These are phyloP conservation scores for Populus euphratica DNA, from an alignment of 345 rosid species.

Conservation along the genomic window DNA sequence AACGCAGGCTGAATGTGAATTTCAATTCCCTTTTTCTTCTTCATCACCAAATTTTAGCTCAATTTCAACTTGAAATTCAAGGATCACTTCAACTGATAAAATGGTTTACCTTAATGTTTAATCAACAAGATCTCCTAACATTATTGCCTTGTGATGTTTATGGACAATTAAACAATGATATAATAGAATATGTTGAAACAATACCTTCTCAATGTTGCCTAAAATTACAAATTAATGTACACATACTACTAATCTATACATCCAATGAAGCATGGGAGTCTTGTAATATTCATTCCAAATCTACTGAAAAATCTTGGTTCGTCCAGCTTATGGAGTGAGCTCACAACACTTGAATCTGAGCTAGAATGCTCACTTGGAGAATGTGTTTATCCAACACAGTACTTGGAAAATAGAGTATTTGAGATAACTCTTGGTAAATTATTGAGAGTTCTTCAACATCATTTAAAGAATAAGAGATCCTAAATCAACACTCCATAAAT, in stretches of 20 bases:
- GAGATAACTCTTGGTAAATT: too few relatives aligned
- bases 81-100: neutral
- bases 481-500: too few relatives aligned
- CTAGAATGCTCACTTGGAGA: slow-evolving; percentile 30
- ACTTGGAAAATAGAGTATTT: too few relatives aligned
- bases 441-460: too few relatives aligned
- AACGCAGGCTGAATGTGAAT: too few relatives aligned
- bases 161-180: neutral
- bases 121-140: neutral
- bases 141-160: neutral
- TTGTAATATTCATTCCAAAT: slow-evolving; percentile 29
- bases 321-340: slow-evolving; percentile 61
- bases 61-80: neutral
- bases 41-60: neutral
- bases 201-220: neutral
- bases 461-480: too few relatives aligned
- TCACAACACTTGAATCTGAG: slow-evolving; percentile 39
- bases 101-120: neutral
- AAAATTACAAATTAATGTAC: slow-evolving; percentile 5
- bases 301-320: slow-evolving; percentile 82
- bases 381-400: rapidly evolving
- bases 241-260: neutral
- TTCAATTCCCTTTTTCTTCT: neutral
- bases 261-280: neutral
- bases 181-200: neutral